Percentiles rank a stretch among this genome's conserved stretches.
Evolutionary conservation across 441 rosid species (phyloP).

Genomic region (Croton setiger): DNA sequence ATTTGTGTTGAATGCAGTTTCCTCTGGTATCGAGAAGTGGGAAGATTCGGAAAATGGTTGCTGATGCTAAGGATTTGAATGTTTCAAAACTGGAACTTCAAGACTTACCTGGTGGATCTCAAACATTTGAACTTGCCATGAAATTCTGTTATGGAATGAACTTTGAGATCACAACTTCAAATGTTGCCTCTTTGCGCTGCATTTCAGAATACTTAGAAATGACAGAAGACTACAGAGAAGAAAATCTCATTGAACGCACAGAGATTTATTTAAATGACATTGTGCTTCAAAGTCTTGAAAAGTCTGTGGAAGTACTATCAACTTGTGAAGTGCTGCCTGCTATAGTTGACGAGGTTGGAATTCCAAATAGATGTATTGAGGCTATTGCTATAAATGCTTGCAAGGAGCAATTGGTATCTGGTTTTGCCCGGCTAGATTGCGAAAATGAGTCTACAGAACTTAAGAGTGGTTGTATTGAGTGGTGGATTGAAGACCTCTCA

Average conservation of each 20-base stretch:
- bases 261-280: slow-evolving; percentile 56
- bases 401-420: slow-evolving; percentile 70
- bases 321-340: slow-evolving; percentile 48
- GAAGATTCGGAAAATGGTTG: slow-evolving; percentile 68
- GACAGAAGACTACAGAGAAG: slow-evolving; percentile 72
- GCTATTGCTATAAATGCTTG: slow-evolving; percentile 73
- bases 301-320: slow-evolving; percentile 60
- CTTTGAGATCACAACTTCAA: slow-evolving; percentile 70
- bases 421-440: slow-evolving; percentile 51
- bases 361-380: slow-evolving; percentile 56
- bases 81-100: slow-evolving; percentile 52
- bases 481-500: slow-evolving; percentile 85
- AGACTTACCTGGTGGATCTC: slow-evolving; percentile 69
- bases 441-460: slow-evolving; percentile 48
- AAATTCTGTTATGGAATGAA: slow-evolving; percentile 85
- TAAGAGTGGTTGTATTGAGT: slow-evolving; percentile 49
- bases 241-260: slow-evolving; percentile 56
- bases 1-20: slow-evolving; percentile 42
- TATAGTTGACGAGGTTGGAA: slow-evolving; percentile 48
- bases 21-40: slow-evolving; percentile 87
- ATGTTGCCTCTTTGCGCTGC: slow-evolving; percentile 63
- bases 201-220: slow-evolving; percentile 76
- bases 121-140: slow-evolving; percentile 75
- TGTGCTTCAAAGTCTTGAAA: slow-evolving; percentile 55
- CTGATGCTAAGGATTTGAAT: slow-evolving; percentile 51